Evolutionary conservation across 2,329 filamentous ascomycete species (phyloP), one percentile per base, ranked within the genome.

Genomic region (Neocucurbitaria cava): DNA sequence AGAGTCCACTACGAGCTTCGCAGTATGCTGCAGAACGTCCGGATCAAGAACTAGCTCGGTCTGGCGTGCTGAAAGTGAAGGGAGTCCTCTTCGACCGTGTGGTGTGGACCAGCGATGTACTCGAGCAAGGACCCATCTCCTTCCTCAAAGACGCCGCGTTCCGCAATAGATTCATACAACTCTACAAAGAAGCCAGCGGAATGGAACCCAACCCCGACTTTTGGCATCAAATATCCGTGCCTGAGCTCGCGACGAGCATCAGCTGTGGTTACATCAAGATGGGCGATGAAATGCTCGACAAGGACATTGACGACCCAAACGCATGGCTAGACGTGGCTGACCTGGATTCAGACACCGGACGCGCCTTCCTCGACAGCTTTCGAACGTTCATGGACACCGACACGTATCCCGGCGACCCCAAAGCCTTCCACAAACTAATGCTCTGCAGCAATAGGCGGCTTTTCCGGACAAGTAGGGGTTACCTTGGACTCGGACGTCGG

Each of bases 391-490:
- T 36, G 26, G 28, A 35, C 11, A 24, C 43, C 15, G 17, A 35
- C 8, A 46, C 30, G 3, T 46, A 36, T 21, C 28, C 28, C 3
- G 30, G 30, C 7, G 28, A 46, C 20, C 7, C 43, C 11, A 18
- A 23, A 10, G 43, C 7, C 7, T 35, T 36, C 18, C 18, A 36
- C 20, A 36, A 35, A 28, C 20, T 35, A 18, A 10, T 24, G 28
- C 10, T 23, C 7, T 35, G 43, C 21, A 17, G 24, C 10, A 8
- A 23, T 11, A 21, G 18, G 31, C 43, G 43, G 10, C 26, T 46
- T 13, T 46, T 46, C 18, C 43, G 43, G 9, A 46, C 43, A 18
- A 46, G 43, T n/a, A 21, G 43, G 6, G 43, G 43, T 17, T 38
- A 36, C 18, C 30, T 46, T 2, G 43, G 43, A 17, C 31, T 46